phyloP scores from a whole-genome alignment of 1,284 basidiomycete species.

The Rhodotorula glutinis region DNA sequence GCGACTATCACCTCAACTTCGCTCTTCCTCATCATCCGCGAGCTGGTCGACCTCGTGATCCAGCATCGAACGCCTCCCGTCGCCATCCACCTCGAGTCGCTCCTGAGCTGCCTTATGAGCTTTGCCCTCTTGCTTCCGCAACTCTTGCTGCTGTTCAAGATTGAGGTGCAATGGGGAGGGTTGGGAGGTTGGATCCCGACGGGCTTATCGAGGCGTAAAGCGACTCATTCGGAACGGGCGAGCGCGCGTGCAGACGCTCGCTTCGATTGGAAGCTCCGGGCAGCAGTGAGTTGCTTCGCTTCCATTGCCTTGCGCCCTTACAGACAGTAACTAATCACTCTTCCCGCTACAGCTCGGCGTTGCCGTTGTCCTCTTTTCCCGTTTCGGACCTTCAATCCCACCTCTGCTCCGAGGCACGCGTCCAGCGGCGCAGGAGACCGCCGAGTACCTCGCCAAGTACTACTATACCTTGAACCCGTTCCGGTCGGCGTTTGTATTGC shows the following conservation, averaged over 20 bases:
- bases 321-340: no score
- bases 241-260: constrained; percentile 1
- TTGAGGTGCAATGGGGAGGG: constrained; percentile 3
- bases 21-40: background rate
- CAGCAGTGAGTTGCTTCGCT: background rate
- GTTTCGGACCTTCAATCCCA: background rate
- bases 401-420: background rate
- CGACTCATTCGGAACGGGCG: constrained; percentile 1
- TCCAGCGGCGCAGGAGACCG: background rate
- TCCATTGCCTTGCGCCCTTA: no score
- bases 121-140: background rate
- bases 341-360: background rate
- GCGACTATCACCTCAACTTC: background rate
- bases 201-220: background rate
- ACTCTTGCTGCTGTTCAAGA: background rate
- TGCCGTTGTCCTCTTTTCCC: background rate
- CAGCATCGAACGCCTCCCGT: no score
- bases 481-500: background rate
- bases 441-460: background rate
- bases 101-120: background rate
- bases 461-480: background rate
- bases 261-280: background rate
- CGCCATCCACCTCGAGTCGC: no score
- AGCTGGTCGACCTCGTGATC: no score
- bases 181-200: background rate